These are phyloP conservation scores for Eucalyptus sp. DNA, from an alignment of 345 rosid species.

Conservation along the genomic window DNA sequence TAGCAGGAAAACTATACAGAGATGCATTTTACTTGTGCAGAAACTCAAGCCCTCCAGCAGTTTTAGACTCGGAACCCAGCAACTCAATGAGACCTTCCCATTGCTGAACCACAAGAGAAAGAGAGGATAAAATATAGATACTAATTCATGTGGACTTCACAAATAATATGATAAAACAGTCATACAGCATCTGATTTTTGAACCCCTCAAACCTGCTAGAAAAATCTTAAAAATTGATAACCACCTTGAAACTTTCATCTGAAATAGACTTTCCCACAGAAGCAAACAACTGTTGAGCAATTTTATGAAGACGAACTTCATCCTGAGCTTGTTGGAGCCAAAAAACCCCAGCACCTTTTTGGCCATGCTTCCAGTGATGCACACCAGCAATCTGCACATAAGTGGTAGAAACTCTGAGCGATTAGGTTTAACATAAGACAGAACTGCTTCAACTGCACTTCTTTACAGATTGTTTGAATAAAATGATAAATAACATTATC, in stretches of 20 bases:
- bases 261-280: slow-evolving; percentile 90
- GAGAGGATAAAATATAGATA: background rate
- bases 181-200: background rate
- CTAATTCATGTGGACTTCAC: background rate
- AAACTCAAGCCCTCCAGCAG: slow-evolving; percentile 88
- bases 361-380: slow-evolving; percentile 94
- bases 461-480: background rate
- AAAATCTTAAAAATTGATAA: background rate
- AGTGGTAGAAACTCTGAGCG: background rate
- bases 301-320: slow-evolving; percentile 57
- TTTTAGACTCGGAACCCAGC: slow-evolving; percentile 70
- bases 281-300: slow-evolving; percentile 81
- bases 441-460: background rate
- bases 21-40: slow-evolving; percentile 55
- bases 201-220: background rate
- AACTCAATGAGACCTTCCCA: slow-evolving; percentile 92
- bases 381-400: slow-evolving; percentile 69
- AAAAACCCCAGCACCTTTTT: slow-evolving; percentile 72
- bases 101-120: slow-evolving; percentile 36
- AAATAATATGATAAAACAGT: background rate
- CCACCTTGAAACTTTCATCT: slow-evolving; percentile 86
- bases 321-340: slow-evolving; percentile 96
- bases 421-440: background rate
- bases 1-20: background rate
- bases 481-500: background rate